These are phyloP conservation scores for Scheffersomyces illinoinensis DNA, from an alignment of 1,139 yeast genomes.

Conservation along the genomic window DNA sequence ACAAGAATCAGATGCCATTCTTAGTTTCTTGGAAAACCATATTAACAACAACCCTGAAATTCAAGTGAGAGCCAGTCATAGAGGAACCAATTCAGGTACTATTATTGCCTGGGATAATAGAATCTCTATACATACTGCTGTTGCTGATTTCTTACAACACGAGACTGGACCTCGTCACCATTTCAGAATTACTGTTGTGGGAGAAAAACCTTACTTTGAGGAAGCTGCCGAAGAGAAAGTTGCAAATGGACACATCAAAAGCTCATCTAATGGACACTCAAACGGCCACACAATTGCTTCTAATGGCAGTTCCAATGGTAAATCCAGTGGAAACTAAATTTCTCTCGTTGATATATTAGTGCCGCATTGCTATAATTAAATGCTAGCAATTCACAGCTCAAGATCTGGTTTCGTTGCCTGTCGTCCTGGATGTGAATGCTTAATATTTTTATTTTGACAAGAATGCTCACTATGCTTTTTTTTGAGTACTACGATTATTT, in stretches of 20 bases:
- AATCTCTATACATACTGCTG: constrained; percentile 16
- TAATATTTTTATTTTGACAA: neutral
- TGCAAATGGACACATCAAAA: constrained; percentile 4
- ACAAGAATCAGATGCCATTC: constrained; percentile 15
- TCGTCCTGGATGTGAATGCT: neutral
- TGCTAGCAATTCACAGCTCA: no score
- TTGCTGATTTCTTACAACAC: constrained; percentile 15
- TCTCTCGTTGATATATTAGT: no score
- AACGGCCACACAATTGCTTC: neutral
- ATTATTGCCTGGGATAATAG: constrained; percentile 22
- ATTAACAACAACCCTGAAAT: constrained; percentile 16
- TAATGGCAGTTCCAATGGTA: constrained; percentile 5
- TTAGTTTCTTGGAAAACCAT: constrained; percentile 18
- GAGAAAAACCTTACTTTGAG: constrained; percentile 17
- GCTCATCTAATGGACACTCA: constrained; percentile 5
- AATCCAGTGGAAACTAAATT: neutral
- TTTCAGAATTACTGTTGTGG: constrained; percentile 19
- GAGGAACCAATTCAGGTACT: constrained; percentile 13
- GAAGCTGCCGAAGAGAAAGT: neutral
- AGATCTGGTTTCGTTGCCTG: neutral
- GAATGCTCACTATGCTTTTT: neutral
- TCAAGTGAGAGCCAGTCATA: constrained; percentile 19
- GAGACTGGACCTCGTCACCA: constrained; percentile 15
- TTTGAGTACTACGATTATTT: no score
- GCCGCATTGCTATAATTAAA: no score